Conservation (phyloP, 2,329 filamentous ascomycete species). For the Ascochyta pisi region DNA sequence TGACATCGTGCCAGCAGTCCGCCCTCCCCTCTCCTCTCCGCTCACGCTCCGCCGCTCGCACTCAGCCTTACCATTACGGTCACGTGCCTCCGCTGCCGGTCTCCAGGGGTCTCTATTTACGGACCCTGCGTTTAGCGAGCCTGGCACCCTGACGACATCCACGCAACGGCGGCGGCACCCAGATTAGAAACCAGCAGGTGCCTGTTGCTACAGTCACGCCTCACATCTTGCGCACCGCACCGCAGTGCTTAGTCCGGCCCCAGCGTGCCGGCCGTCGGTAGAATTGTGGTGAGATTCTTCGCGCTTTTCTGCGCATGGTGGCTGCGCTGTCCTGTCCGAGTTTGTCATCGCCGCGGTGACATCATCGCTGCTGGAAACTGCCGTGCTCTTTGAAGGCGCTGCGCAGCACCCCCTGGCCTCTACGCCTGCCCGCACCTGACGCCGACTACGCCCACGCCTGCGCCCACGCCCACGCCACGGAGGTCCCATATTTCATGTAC, state of each 20-base stretch:
- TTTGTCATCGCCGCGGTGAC: constrained; percentile 16
- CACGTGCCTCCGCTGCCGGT: constrained; percentile 3
- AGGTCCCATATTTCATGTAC: constrained; percentile 34
- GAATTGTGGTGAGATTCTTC: no score
- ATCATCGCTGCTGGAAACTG: constrained; percentile 13
- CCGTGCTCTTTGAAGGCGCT: constrained; percentile 5
- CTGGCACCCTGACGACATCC: background rate
- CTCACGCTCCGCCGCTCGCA: constrained; percentile 12
- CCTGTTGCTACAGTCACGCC: constrained; percentile 5
- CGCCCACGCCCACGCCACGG: constrained; percentile 4
- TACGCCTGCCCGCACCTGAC: constrained; percentile 15
- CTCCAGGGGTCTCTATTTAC: background rate
- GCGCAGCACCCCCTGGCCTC: constrained; percentile 4
- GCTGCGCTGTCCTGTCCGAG: constrained; percentile 5
- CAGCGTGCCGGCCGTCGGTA: background rate
- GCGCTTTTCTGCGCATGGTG: constrained; percentile 7
- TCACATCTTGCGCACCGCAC: background rate
- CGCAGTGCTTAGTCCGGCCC: background rate
- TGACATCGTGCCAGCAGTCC: constrained; percentile 1
- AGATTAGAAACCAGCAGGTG: constrained; percentile 5
- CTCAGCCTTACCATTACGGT: constrained; percentile 13
- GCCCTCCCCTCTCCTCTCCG: constrained; percentile 13
- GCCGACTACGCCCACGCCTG: constrained; percentile 4
- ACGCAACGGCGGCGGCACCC: constrained; percentile 11
- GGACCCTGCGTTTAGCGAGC: constrained; percentile 18